phyloP scores from a whole-genome alignment of 176 grass and related monocot genomes.

The Thalia dealbata region DNA sequence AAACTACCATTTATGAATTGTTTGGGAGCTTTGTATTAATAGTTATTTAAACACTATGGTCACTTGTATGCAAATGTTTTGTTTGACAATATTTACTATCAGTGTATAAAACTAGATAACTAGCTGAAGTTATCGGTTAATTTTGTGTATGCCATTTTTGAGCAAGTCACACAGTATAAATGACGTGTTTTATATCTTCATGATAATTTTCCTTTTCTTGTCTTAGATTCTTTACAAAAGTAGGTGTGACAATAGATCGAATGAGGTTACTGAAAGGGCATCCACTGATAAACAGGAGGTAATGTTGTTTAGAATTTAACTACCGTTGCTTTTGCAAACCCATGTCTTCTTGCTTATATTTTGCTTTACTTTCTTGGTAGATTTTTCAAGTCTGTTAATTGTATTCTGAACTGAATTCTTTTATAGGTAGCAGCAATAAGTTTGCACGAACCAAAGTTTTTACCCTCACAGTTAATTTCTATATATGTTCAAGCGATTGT shows the following conservation, averaged over 20 bases:
- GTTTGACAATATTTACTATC: too few species aligned
- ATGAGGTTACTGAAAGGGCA: constrained; percentile 83
- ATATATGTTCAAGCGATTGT: not conserved
- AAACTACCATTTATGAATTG: too few species aligned
- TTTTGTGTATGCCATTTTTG: not conserved
- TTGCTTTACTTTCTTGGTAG: not conserved
- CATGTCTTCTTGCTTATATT: not conserved
- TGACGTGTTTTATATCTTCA: constrained; percentile 13
- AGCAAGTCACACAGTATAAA: not conserved
- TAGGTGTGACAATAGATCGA: constrained; percentile 94
- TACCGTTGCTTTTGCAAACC: not conserved
- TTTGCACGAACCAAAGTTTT: not conserved
- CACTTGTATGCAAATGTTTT: too few species aligned
- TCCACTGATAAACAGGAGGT: constrained; percentile 89
- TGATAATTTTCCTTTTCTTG: constrained; percentile 18
- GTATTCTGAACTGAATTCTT: constrained; percentile 22
- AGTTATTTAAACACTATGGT: too few species aligned
- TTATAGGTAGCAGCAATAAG: not conserved
- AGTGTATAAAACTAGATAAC: too few species aligned
- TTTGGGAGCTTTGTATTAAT: too few species aligned
- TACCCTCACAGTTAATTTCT: not conserved
- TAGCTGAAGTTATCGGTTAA: too few species aligned
- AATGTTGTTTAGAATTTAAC: constrained; percentile 19
- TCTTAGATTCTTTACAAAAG: constrained; percentile 97
- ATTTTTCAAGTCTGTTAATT: constrained; percentile 3